Evolutionary conservation across 768 basidiomycete species (phyloP), one percentile per base, ranked within the genome.

Genomic region (Paxillus involutus): DNA sequence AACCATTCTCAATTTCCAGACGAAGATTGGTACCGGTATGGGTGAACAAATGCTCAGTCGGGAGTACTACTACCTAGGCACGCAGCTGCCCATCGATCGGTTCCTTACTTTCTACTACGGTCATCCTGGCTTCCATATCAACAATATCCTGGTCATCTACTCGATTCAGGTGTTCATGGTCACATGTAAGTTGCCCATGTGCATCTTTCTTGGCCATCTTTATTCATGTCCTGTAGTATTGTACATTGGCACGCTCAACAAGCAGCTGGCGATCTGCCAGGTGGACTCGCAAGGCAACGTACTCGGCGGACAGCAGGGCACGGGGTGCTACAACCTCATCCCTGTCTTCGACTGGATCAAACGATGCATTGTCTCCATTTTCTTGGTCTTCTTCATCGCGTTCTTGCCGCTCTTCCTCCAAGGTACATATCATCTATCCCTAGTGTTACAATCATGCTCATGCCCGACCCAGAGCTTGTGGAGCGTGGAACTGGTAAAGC

Each of bases 51-150:
- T 98, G 94, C 87, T 99, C 63, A 98, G 94, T 74, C 86, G 97
- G 61, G 97, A 99, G 74, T 99, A 99, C 71, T 99, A 98, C 73
- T 99, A 98, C 71, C 80, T 99, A 44, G 97, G 97, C 48, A 99
- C 97, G 9, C 97, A 99, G 70, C 79, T 99, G 52, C 97, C 97
- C 33, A 85, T 99, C 64, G 97, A 99, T 70, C 90, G 97, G 24
- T 99, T 99, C 86, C 79, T 99, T 64, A 98, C 96, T 19, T 99
- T 98, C 81, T 99, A 99, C 77, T 99, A 98, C 64, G 96, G 91
- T 51, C 97, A 99, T 74, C 96, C 97, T 52, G 97, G 93, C 65
- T 99, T 99, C 88, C 97, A 99, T 71, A 85, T 99, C 79, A 99
- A 99, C 81, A 98, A 99, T 70, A 98, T 98, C 64, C 78, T 99